Conservation (phyloP, 352 stramenopile species). For the Phytophthora tubulina region DNA sequence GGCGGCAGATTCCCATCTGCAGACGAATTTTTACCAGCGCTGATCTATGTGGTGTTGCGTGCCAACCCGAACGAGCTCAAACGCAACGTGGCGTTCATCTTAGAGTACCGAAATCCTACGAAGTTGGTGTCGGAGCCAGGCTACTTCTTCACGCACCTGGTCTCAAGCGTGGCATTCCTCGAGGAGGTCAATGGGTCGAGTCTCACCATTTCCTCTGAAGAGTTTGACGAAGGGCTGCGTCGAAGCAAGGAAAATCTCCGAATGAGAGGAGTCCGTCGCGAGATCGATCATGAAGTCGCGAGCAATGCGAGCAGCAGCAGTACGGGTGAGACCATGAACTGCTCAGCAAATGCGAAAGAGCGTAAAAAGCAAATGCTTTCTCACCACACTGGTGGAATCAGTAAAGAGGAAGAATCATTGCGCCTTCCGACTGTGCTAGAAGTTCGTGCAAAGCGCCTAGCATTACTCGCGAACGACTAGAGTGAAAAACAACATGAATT, state of each 20-base stretch:
- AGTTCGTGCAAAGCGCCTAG: slow-evolving; percentile 50
- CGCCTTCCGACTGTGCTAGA: slow-evolving; percentile 50
- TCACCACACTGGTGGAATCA: background rate
- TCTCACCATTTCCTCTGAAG: slow-evolving; percentile 76
- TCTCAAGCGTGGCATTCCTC: slow-evolving; percentile 83
- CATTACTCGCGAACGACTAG: background rate
- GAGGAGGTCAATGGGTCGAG: slow-evolving; percentile 77
- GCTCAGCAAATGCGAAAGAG: slow-evolving; percentile 14
- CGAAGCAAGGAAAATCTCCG: slow-evolving; percentile 42
- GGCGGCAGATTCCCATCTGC: slow-evolving; percentile 77
- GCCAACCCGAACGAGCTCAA: slow-evolving; percentile 87
- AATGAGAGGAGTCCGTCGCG: slow-evolving; percentile 13
- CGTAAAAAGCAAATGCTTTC: slow-evolving; percentile 8
- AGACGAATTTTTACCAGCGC: slow-evolving; percentile 92
- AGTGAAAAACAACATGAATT: too few species aligned
- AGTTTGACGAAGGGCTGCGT: slow-evolving; percentile 74
- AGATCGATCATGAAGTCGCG: slow-evolving; percentile 37
- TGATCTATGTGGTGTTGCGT: slow-evolving; percentile 93
- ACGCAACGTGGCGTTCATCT: slow-evolving; percentile 89
- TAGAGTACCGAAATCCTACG: slow-evolving; percentile 76
- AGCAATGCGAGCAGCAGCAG: slow-evolving; percentile 26
- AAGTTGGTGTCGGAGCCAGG: slow-evolving; percentile 90
- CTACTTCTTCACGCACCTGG: slow-evolving; percentile 94
- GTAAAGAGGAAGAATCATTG: slow-evolving; percentile 22
- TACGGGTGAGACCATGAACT: slow-evolving; percentile 4